phyloP scores from a whole-genome alignment of 306 rosid species.

The Crataegus laevigata region DNA sequence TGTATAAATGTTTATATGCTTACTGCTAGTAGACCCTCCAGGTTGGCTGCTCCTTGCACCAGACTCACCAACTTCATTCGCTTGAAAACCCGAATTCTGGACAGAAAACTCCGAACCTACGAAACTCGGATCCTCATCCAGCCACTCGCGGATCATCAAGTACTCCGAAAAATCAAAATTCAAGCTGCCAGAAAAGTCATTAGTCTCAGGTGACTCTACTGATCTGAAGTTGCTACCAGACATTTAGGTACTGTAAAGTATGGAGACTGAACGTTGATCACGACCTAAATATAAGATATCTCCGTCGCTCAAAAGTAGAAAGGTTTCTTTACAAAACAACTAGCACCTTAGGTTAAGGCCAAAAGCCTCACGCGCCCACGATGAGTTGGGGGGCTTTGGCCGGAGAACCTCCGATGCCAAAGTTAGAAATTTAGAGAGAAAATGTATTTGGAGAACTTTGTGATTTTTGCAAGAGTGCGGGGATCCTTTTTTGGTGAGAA shows the following conservation, averaged over 20 bases:
- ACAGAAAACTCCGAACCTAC: slow-evolving; percentile 19
- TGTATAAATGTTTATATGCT: slow-evolving; percentile 10
- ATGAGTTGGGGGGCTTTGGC: too few species aligned
- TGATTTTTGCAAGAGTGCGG: too few species aligned
- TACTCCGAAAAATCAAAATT: slow-evolving; percentile 30
- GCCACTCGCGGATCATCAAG: slow-evolving; percentile 46
- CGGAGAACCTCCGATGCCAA: too few species aligned
- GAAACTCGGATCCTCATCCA: slow-evolving; percentile 11
- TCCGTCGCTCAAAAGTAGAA: slow-evolving; percentile 12
- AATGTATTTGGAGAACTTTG: too few species aligned
- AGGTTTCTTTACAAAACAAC: slow-evolving; percentile 47
- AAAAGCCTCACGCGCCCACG: too few species aligned
- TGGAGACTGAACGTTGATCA: neutral
- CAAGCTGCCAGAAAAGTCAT: slow-evolving; percentile 22
- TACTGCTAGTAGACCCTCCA: slow-evolving; percentile 40
- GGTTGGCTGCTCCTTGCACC: slow-evolving; percentile 34
- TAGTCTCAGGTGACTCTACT: slow-evolving; percentile 19
- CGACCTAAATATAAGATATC: slow-evolving; percentile 12
- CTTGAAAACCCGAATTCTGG: slow-evolving; percentile 19
- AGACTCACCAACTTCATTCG: slow-evolving; percentile 20
- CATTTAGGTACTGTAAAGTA: slow-evolving; percentile 25
- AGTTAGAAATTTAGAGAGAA: too few species aligned
- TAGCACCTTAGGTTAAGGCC: too few species aligned
- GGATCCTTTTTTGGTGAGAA: too few species aligned
- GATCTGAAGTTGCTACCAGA: slow-evolving; percentile 27